A percentile compares a stretch with the other conserved stretches of the same genome.
These are phyloP conservation scores for Ophiostoma sp. DNA, from an alignment of 2,329 filamentous ascomycete species.

Conservation along the genomic window DNA sequence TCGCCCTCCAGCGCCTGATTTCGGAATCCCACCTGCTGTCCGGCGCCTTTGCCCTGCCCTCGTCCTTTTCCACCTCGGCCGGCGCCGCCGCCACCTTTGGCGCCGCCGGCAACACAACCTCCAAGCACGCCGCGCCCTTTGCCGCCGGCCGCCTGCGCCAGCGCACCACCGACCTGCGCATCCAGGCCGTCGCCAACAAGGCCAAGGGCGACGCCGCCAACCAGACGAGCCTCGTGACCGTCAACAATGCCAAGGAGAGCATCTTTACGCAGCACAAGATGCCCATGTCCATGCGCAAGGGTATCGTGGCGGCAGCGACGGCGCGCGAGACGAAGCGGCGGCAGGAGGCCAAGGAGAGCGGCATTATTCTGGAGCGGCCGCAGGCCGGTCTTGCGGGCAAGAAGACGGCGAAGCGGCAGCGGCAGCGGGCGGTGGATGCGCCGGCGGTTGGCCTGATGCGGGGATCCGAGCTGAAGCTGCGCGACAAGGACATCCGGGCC, in stretches of 20 bases:
- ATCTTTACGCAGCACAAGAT: conserved; percentile 76
- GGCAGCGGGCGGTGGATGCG: conserved; percentile 52
- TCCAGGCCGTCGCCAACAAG: conserved; percentile 77
- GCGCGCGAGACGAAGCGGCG: conserved; percentile 65
- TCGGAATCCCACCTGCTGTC: conserved; percentile 84
- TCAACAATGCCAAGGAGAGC: conserved; percentile 58
- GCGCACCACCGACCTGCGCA: conserved; percentile 75
- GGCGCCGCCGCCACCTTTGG: conserved; percentile 34
- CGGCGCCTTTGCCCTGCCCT: conserved; percentile 40
- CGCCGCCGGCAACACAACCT: conserved; percentile 34
- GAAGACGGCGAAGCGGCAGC: conserved; percentile 40
- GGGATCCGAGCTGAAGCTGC: conserved; percentile 73
- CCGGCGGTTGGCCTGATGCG: conserved; percentile 76
- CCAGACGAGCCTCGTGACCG: conserved; percentile 61
- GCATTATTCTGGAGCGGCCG: conserved; percentile 71
- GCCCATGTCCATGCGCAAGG: conserved; percentile 80
- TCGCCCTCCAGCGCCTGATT: conserved; percentile 84
- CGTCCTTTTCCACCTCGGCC: conserved; percentile 38
- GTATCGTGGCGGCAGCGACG: conserved; percentile 66
- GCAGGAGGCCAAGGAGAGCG: conserved; percentile 79
- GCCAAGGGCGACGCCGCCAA: conserved; percentile 23
- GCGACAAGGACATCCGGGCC: conserved; percentile 66
- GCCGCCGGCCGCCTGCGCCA: conserved; percentile 66
- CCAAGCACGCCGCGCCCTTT: conserved; percentile 38
- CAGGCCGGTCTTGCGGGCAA: conserved; percentile 26